phyloP scores from a whole-genome alignment of 306 rosid species.

The Cyclanthera cordifolia region DNA sequence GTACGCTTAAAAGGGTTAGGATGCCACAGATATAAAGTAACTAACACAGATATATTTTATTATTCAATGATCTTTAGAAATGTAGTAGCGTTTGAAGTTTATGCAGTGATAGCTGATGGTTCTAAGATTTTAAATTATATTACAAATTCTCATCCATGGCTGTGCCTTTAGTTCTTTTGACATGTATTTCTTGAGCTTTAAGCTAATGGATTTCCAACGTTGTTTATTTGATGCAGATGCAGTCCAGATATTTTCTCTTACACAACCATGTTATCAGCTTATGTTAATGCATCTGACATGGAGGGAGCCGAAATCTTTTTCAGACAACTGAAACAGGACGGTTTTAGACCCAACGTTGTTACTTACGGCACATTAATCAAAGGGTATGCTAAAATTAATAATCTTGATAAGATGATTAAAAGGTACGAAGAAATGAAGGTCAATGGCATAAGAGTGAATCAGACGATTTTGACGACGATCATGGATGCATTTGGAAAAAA shows the following conservation, averaged over 20 bases:
- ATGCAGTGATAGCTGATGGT: not conserved
- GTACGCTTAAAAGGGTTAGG: too few species aligned
- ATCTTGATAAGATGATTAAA: slow-evolving; percentile 52
- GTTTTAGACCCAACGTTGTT: slow-evolving; percentile 64
- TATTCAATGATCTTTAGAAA: not conserved
- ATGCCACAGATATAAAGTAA: too few species aligned
- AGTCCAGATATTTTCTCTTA: slow-evolving; percentile 75
- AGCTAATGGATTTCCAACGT: not conserved
- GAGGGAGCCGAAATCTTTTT: slow-evolving; percentile 82
- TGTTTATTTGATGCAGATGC: slow-evolving; percentile 37
- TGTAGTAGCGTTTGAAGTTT: not conserved
- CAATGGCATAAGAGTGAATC: slow-evolving; percentile 49
- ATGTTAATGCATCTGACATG: slow-evolving; percentile 78
- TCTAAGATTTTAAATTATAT: not conserved
- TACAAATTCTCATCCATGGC: not conserved
- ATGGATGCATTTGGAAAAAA: slow-evolving; percentile 88
- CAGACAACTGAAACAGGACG: slow-evolving; percentile 58
- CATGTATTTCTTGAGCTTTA: not conserved
- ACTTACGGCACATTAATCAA: slow-evolving; percentile 73
- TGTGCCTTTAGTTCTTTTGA: not conserved
- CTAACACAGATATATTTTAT: not conserved
- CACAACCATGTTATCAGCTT: slow-evolving; percentile 84
- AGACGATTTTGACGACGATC: slow-evolving; percentile 57
- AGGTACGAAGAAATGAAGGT: slow-evolving; percentile 65
- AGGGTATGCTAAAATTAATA: slow-evolving; percentile 64